A percentile compares a stretch with the other conserved stretches of the same genome.
Evolutionary conservation across 306 rosid genomes (phyloP).

Genomic region (Arachis stenosperma): DNA sequence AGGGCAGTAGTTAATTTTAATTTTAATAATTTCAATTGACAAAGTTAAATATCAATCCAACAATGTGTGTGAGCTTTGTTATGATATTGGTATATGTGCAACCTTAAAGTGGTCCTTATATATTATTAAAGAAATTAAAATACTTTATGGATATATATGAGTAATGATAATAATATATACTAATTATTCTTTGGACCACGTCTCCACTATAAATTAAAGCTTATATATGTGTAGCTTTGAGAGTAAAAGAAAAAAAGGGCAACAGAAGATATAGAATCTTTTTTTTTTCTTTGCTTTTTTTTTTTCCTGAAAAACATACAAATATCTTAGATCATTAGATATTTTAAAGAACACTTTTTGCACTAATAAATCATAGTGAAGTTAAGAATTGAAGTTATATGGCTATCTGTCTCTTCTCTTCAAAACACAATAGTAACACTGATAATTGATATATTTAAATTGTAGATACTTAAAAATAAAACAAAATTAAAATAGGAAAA

Average conservation of each 20-base stretch:
- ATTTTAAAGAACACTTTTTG: conserved; percentile 26
- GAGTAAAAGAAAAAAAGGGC: conserved; percentile 34
- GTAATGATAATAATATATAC: conserved; percentile 13
- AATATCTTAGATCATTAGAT: conserved; percentile 35
- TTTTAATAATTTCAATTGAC: too few species aligned
- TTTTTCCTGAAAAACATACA: background rate
- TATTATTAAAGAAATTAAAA: conserved; percentile 8
- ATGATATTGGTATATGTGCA: background rate
- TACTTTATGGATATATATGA: conserved; percentile 25
- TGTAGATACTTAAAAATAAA: conserved; percentile 31
- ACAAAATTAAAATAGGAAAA: too few species aligned
- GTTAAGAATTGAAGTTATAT: background rate
- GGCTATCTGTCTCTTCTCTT: conserved; percentile 27
- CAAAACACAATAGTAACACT: conserved; percentile 41
- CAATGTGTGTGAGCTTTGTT: conserved; percentile 16
- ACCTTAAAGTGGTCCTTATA: conserved; percentile 40
- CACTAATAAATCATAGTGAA: conserved; percentile 37
- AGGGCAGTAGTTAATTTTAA: too few species aligned
- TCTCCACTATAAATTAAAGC: conserved; percentile 28
- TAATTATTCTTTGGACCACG: conserved; percentile 60
- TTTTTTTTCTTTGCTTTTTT: background rate
- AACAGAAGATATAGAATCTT: conserved; percentile 31
- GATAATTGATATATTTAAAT: conserved; percentile 35
- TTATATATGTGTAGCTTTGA: conserved; percentile 12
- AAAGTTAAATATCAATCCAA: background rate